A percentile compares a stretch with the other conserved stretches of the same genome.
These are phyloP conservation scores for Ruellia speciosa DNA, from an alignment of 305 asterid species.

Conservation along the genomic window DNA sequence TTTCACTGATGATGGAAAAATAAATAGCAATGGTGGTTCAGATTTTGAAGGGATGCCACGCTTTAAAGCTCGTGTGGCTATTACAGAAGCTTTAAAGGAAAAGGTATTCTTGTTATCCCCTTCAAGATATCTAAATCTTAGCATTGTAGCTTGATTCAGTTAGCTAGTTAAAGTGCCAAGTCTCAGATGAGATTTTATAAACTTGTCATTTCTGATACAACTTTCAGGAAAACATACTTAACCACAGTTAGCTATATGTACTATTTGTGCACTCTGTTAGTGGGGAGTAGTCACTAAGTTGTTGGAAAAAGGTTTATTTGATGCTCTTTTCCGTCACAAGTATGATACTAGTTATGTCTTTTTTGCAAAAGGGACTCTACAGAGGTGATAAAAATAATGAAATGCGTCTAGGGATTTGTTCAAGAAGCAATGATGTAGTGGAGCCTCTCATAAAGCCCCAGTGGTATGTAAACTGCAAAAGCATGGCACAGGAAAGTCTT, in stretches of 20 bases:
- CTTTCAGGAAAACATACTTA: too few relatives aligned
- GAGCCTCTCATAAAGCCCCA: conserved; percentile 95
- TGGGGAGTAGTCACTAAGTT: neutral
- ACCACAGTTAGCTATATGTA: too few relatives aligned
- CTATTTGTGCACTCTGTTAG: neutral
- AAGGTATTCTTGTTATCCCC: conserved; percentile 30
- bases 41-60: conserved; percentile 69
- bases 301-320: neutral
- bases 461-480: conserved; percentile 51
- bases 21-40: conserved; percentile 60
- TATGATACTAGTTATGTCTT: neutral
- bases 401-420: conserved; percentile 90
- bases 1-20: conserved; percentile 61
- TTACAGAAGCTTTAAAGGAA: conserved; percentile 54
- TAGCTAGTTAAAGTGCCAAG: neutral
- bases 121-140: neutral
- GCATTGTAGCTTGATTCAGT: neutral
- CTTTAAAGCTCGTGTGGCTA: conserved; percentile 66
- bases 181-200: neutral
- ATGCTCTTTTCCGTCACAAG: neutral
- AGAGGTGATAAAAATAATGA: conserved; percentile 65
- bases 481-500: conserved; percentile 52
- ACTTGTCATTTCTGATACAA: neutral
- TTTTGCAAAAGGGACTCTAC: conserved; percentile 28
- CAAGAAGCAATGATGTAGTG: conserved; percentile 76